Conservation (phyloP, 2,329 filamentous ascomycete genomes). For the Verticillium longisporum region DNA sequence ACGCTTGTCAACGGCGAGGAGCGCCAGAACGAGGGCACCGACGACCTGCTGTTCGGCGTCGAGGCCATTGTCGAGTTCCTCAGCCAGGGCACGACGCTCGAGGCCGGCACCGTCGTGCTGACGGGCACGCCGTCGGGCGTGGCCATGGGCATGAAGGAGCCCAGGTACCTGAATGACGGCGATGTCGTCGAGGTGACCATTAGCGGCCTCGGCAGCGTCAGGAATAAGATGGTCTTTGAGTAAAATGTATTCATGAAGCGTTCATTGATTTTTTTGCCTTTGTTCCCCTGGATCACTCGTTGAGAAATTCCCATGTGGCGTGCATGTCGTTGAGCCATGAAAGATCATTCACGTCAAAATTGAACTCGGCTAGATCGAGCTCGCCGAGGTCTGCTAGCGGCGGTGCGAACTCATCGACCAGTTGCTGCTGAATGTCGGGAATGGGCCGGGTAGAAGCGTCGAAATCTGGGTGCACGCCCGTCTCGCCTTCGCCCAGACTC, state of each 20-base stretch:
- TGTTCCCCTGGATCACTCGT: conserved; percentile 5
- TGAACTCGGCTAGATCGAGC: conserved; percentile 18
- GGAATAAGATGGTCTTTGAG: conserved; percentile 31
- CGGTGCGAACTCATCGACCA: conserved; percentile 14
- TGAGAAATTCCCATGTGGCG: conserved; percentile 21
- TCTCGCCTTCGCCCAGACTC: neutral
- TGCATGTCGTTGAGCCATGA: conserved; percentile 26
- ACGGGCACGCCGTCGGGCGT: conserved; percentile 42
- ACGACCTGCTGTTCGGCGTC: conserved; percentile 43
- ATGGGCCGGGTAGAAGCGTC: neutral
- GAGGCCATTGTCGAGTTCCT: conserved; percentile 37
- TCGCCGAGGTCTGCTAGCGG: conserved; percentile 14
- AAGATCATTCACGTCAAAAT: conserved; percentile 23
- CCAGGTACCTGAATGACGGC: conserved; percentile 32
- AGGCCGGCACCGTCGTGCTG: conserved; percentile 42
- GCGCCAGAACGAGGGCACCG: conserved; percentile 38
- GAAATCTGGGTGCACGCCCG: neutral
- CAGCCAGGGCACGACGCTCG: conserved; percentile 41
- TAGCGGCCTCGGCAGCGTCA: conserved; percentile 21
- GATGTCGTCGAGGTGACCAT: conserved; percentile 37
- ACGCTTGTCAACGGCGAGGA: conserved; percentile 43
- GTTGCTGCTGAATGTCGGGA: conserved; percentile 8
- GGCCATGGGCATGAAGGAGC: conserved; percentile 35
- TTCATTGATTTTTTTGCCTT: neutral
- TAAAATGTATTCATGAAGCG: conserved; percentile 8